Evolutionary conservation across 164 flowering plant species (phyloP), one percentile per base, ranked within the genome.

Genomic region (Vitis amurensis): DNA sequence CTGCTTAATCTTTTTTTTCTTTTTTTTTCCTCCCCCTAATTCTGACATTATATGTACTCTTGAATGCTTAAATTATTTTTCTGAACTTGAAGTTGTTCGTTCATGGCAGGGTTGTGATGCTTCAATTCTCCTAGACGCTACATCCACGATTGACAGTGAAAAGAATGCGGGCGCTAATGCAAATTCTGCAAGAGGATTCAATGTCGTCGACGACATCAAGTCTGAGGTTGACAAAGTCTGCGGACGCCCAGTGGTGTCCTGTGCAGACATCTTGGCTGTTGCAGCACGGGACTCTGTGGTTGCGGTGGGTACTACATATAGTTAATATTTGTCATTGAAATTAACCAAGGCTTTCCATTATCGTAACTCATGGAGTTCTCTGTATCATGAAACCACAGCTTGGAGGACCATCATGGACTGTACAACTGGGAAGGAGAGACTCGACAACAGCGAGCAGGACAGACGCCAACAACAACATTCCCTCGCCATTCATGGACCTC

Each of bases 391-490:
- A 37, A 23, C 27, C 27, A 23, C 48, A 76, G 82, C 37, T 63
- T 47, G 66, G 30, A 53, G 85, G 87, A 11, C 85, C 78, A 50
- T 12, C 67, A 31, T 83, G 84, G 76, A 53, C 69, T 9, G 84
- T 86, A 9, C 72, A 61, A 19, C 68, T 83, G 1, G 87, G 89
- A 9, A 78, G 89, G 48, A 78, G 83, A 59, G 89, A 86, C 61
- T 76, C 85, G 1, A 82, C 70, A 16, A 82, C 81, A 2, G 83
- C 87, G 3, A 80, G 70, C 76, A 10, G 1, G 55, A 55, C 30
- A 5, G 61, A 27, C 13, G 87, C 85, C 14, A 74, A 73, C 64
- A 68, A 11, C 19, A 66, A 79, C 59, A 75, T 86, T 29, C 86
- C 86, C 0, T 14, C 64, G 0, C 76, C 79, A 48, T 61, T 37